phyloP scores from a whole-genome alignment of 495 filamentous ascomycete species.

The Bryoglossum gracile region DNA sequence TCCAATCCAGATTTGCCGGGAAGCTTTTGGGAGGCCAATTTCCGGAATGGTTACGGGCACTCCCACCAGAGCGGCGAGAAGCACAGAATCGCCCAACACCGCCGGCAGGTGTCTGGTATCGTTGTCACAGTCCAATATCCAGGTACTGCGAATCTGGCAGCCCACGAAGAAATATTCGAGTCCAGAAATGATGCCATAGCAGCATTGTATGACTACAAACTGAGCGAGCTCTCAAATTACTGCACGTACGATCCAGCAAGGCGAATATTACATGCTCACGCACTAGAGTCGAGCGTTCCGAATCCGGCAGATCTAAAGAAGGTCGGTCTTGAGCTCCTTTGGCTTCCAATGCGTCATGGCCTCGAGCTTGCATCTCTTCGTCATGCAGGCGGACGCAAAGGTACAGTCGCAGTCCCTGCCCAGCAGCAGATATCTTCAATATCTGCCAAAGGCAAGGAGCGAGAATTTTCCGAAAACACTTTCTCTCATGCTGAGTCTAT shows the following conservation, averaged over 20 bases:
- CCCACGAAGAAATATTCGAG: background rate
- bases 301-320: background rate
- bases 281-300: constrained; percentile 2
- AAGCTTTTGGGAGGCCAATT: too few species aligned
- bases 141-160: background rate
- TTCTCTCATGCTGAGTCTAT: too few species aligned
- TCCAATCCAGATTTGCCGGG: too few species aligned
- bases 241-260: constrained; percentile 6
- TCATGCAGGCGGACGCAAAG: too few species aligned
- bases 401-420: too few species aligned
- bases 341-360: constrained; percentile 5
- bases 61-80: too few species aligned
- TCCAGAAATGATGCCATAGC: constrained; percentile 6
- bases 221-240: constrained; percentile 7
- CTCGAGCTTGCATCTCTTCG: too few species aligned
- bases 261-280: background rate
- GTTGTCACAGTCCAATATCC: constrained; percentile 14
- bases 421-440: background rate
- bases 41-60: too few species aligned
- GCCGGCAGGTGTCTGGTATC: too few species aligned
- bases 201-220: constrained; percentile 3
- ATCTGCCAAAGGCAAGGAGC: too few species aligned
- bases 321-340: constrained; percentile 9
- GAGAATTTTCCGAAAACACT: too few species aligned
- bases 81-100: too few species aligned